Evolutionary conservation across 495 filamentous ascomycete species (phyloP).

Genomic region (Podospora pseudoanserina): DNA sequence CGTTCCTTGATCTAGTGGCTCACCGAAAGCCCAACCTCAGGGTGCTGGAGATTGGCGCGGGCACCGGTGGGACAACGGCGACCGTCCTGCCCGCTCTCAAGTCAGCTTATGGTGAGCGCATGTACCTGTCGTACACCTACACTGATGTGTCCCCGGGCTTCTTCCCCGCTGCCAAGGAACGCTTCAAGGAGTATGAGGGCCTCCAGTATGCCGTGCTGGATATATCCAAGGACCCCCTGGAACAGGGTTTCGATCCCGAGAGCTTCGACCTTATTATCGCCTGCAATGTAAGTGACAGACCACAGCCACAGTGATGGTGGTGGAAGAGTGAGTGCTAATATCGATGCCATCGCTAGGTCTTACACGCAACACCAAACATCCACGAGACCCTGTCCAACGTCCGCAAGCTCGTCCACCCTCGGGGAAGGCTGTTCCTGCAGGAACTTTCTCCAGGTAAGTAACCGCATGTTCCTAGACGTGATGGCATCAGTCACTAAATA

Average conservation of each 20-base stretch:
- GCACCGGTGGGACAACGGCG: constrained; percentile 49
- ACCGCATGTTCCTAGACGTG: no score
- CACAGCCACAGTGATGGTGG: constrained; percentile 13
- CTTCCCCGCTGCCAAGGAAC: constrained; percentile 46
- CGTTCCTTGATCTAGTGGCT: constrained; percentile 20
- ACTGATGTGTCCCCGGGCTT: constrained; percentile 54
- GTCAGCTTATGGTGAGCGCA: constrained; percentile 10
- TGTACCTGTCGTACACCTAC: constrained; percentile 44
- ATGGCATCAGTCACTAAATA: not conserved
- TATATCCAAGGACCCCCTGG: constrained; percentile 44
- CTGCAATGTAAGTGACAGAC: constrained; percentile 37
- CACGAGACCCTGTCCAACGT: not conserved
- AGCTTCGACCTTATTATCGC: constrained; percentile 55
- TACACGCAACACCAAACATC: not conserved
- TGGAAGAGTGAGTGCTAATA: no score
- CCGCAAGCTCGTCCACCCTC: not conserved
- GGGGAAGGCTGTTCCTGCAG: not conserved
- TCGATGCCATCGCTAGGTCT: constrained; percentile 24
- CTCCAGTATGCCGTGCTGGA: constrained; percentile 49
- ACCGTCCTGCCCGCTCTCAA: constrained; percentile 36
- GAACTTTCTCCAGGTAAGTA: not conserved
- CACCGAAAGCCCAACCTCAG: constrained; percentile 31
- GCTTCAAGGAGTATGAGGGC: constrained; percentile 34
- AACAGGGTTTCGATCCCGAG: constrained; percentile 47
- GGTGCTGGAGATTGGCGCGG: constrained; percentile 53